phyloP scores from a whole-genome alignment of 2,329 filamentous ascomycete species.

The Neonectria hederae region DNA sequence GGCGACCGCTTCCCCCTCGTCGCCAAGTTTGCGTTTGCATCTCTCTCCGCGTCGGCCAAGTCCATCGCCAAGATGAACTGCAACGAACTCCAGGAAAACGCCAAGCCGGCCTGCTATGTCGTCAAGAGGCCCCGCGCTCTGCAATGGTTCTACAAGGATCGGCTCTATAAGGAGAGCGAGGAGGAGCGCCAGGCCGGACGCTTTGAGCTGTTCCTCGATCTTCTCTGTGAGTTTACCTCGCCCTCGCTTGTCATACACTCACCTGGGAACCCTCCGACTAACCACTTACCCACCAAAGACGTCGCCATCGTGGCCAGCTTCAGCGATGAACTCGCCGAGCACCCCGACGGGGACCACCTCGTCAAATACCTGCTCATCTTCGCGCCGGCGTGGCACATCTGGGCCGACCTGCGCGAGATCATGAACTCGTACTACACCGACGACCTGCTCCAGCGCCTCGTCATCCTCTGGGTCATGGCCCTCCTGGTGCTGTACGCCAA shows the following conservation, averaged over 20 bases:
- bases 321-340: constrained; percentile 57
- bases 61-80: constrained; percentile 46
- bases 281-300: constrained; percentile 41
- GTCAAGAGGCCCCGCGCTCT: constrained; percentile 51
- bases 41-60: not conserved
- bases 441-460: constrained; percentile 56
- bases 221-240: constrained; percentile 51
- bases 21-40: not conserved
- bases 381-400: constrained; percentile 60
- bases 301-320: constrained; percentile 62
- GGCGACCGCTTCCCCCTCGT: constrained; percentile 4
- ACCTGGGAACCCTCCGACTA: not conserved
- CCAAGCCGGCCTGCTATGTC: constrained; percentile 46
- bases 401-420: constrained; percentile 59
- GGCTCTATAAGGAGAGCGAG: constrained; percentile 52
- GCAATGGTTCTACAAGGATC: constrained; percentile 57
- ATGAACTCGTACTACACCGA: constrained; percentile 65
- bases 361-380: constrained; percentile 60
- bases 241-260: no score
- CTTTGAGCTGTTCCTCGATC: constrained; percentile 61
- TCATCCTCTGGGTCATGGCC: constrained; percentile 62
- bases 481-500: constrained; percentile 59
- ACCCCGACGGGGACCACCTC: constrained; percentile 54
- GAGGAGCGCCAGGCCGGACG: constrained; percentile 56
- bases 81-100: constrained; percentile 48